A percentile compares a stretch with the other conserved stretches of the same genome.
phyloP scores from a whole-genome alignment of 768 basidiomycete genomes.

The Infundibulicybe gibba region DNA sequence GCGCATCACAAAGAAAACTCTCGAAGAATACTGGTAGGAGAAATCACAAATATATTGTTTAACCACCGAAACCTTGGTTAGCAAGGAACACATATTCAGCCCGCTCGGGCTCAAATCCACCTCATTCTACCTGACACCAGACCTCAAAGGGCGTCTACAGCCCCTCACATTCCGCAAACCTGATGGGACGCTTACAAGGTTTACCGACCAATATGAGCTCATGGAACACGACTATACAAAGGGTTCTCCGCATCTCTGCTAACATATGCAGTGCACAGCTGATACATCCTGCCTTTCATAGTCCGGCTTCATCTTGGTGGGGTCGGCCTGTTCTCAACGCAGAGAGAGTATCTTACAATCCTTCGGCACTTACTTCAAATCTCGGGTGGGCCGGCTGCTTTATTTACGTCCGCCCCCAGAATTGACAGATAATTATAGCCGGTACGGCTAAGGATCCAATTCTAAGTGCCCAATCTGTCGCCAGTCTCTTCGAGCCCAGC shows the following conservation, averaged over 20 bases:
- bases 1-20: too few relatives aligned
- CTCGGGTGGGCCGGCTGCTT: constrained; percentile 10
- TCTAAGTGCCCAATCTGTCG: not conserved
- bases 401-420: too few relatives aligned
- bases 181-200: constrained; percentile 14
- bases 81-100: constrained; percentile 26
- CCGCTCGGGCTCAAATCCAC: constrained; percentile 21
- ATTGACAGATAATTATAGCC: not conserved
- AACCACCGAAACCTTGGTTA: too few relatives aligned
- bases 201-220: constrained; percentile 12
- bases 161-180: constrained; percentile 13
- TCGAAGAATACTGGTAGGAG: not conserved
- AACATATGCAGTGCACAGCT: not conserved
- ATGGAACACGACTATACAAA: constrained; percentile 21
- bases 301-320: constrained; percentile 22
- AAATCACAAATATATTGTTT: too few relatives aligned
- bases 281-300: constrained; percentile 6
- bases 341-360: constrained; percentile 25
- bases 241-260: constrained; percentile 8
- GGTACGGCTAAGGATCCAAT: not conserved
- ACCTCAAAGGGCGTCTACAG: constrained; percentile 13
- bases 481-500: not conserved
- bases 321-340: constrained; percentile 21
- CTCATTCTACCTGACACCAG: constrained; percentile 23
- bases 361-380: constrained; percentile 27